phyloP scores from a whole-genome alignment of 768 basidiomycete species.

The Gloeopeniophorella convolvens region DNA sequence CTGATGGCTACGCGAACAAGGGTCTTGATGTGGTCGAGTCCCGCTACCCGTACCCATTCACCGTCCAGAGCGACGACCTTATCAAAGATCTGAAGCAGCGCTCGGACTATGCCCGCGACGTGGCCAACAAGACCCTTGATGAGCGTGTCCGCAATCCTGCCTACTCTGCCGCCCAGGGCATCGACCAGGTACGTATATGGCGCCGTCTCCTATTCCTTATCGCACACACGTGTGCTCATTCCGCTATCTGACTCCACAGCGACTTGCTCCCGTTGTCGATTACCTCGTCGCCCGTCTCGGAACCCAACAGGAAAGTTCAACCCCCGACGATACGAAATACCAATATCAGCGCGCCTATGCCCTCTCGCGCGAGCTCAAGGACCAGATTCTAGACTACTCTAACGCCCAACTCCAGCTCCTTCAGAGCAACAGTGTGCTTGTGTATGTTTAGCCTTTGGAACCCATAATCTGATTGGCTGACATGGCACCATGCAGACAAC shows the following conservation, averaged over 20 bases:
- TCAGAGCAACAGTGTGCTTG: conserved; percentile 55
- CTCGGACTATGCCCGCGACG: conserved; percentile 47
- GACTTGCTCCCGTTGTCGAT: conserved; percentile 69
- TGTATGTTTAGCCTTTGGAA: conserved; percentile 38
- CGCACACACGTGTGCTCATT: neutral
- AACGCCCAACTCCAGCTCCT: conserved; percentile 66
- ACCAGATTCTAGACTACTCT: conserved; percentile 59
- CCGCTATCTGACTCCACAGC: too few relatives aligned
- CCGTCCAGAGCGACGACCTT: conserved; percentile 67
- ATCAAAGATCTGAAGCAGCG: conserved; percentile 50
- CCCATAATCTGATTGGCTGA: neutral
- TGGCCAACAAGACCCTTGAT: conserved; percentile 60
- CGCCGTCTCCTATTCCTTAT: conserved; percentile 2
- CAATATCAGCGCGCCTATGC: conserved; percentile 72
- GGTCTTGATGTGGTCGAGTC: conserved; percentile 67
- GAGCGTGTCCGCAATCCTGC: conserved; percentile 61
- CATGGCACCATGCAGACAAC: conserved; percentile 41
- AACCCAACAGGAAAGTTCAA: conserved; percentile 41
- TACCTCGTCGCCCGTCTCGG: conserved; percentile 46
- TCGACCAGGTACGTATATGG: conserved; percentile 59
- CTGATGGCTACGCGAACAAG: conserved; percentile 65
- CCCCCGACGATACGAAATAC: conserved; percentile 51
- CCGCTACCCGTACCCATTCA: conserved; percentile 72
- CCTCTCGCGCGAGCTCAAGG: conserved; percentile 57
- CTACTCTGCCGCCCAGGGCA: conserved; percentile 51